phyloP scores from a whole-genome alignment of 2,329 filamentous ascomycete genomes.

The Albophoma yamanashiensis region DNA sequence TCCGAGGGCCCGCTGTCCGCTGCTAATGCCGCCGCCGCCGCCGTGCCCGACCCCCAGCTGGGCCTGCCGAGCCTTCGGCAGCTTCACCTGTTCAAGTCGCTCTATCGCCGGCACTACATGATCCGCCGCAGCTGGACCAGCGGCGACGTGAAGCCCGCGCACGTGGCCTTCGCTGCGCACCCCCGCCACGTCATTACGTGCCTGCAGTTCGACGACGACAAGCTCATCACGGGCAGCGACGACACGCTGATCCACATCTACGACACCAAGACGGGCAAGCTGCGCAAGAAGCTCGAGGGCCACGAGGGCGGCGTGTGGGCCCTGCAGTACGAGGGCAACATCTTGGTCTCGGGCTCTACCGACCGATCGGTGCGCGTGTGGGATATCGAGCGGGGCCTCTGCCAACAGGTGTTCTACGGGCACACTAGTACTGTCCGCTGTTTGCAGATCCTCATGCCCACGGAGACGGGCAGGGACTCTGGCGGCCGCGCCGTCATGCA shows the following conservation, averaged over 20 bases:
- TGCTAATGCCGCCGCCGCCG: slow-evolving; percentile 71
- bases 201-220: slow-evolving; percentile 94
- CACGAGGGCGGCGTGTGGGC: slow-evolving; percentile 98
- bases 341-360: slow-evolving; percentile 88
- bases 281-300: slow-evolving; percentile 75
- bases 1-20: slow-evolving; percentile 79
- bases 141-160: slow-evolving; percentile 71
- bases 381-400: slow-evolving; percentile 90
- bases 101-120: slow-evolving; percentile 86
- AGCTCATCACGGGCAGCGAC: slow-evolving; percentile 94
- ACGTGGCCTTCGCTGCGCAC: slow-evolving; percentile 94
- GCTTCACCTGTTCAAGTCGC: slow-evolving; percentile 89
- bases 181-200: slow-evolving; percentile 95
- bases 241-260: slow-evolving; percentile 98
- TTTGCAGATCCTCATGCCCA: slow-evolving; percentile 85
- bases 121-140: slow-evolving; percentile 90
- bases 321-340: slow-evolving; percentile 90
- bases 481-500: slow-evolving; percentile 75
- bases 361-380: slow-evolving; percentile 98
- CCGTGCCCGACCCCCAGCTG: slow-evolving; percentile 71
- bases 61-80: slow-evolving; percentile 69
- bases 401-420: slow-evolving; percentile 92
- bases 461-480: slow-evolving; percentile 58
- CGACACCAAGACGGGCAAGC: slow-evolving; percentile 85
- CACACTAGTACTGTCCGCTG: slow-evolving; percentile 97